phyloP scores from a whole-genome alignment of 768 basidiomycete species.

The Russula earlei region DNA sequence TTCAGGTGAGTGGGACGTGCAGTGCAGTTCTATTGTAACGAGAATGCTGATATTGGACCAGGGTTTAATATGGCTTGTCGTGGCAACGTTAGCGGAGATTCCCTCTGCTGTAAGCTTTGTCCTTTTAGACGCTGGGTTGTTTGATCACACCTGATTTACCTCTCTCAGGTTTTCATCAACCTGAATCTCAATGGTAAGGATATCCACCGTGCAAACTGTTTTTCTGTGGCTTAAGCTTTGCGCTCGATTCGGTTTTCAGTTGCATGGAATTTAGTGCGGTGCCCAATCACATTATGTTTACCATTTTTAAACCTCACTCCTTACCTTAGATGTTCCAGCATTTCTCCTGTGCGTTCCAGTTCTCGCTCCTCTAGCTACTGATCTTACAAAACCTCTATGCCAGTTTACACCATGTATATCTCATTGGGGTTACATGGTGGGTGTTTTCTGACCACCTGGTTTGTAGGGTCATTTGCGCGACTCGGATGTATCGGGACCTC shows the following conservation, averaged over 20 bases:
- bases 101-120: not conserved
- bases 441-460: not conserved
- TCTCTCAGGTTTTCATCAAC: conserved; percentile 6
- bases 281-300: not conserved
- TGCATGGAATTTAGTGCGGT: conserved; percentile 4
- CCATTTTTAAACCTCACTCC: not conserved
- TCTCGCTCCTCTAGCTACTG: not conserved
- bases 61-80: conserved; percentile 7
- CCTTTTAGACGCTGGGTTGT: not conserved
- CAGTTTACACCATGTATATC: conserved; percentile 3
- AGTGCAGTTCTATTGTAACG: not conserved
- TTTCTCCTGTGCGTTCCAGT: not conserved
- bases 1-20: not conserved
- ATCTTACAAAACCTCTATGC: not conserved
- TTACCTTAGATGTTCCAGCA: conserved; percentile 11
- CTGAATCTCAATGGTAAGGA: conserved; percentile 10
- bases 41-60: not conserved
- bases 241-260: not conserved
- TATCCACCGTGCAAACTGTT: not conserved
- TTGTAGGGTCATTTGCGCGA: conserved; percentile 5
- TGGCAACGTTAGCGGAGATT: not conserved
- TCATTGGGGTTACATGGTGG: not conserved
- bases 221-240: not conserved
- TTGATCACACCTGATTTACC: not conserved
- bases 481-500: conserved; percentile 10